Base-by-base conservation (phyloP, 2,329 filamentous ascomycete species). In the Tolypocladium album region DNA sequence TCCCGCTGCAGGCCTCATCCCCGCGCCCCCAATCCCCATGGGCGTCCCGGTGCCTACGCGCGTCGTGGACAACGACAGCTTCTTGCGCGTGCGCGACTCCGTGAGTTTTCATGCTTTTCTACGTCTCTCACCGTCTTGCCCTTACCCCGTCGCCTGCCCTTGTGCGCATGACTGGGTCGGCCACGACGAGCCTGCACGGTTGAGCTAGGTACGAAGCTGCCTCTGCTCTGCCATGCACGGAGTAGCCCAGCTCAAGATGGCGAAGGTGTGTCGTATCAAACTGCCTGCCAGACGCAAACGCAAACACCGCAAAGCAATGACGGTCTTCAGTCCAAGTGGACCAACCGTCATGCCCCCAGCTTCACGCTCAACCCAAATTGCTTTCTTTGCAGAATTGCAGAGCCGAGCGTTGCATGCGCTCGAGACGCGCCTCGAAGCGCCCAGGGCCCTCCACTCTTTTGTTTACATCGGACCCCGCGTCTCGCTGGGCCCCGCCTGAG, bases 21-120 rank as follows among this genome's bases (percentile, higher is more conserved):
- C 63, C 56, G 59, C 57, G 45, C 61, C 59, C 36, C 60, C 55
- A 36, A 55, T 65, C 22, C 60, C 58, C 39, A 39, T 66, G 43
- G 60, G 64, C 45, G 61, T 63, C 31, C 60, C 58, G 15, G 58
- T 66, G 55, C 64, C 68, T 57, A 68, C 72, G 62, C 73, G 72
- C 60, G 69, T 78, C 50, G 83, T 89, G 64, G 85, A 90, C 63
- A 81, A 88, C 60, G 87, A 90, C 61, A 88, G 90, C 73, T 93
- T 93, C 72, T 82, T 90, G 62, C 82, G 87, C 70, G 90, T 92
- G 56, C 85, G 90, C 69, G 90, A 95, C 72, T 87, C 85, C 72
- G 91, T 95, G 86, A 82, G 89, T 77, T 61, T 59, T 50, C 3
- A 7, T n/a, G n/a, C n/a, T 36, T 40, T 60, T 55, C 24, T 20